phyloP scores from a whole-genome alignment of 805 yeast species.

The Candida qinlingensis region DNA sequence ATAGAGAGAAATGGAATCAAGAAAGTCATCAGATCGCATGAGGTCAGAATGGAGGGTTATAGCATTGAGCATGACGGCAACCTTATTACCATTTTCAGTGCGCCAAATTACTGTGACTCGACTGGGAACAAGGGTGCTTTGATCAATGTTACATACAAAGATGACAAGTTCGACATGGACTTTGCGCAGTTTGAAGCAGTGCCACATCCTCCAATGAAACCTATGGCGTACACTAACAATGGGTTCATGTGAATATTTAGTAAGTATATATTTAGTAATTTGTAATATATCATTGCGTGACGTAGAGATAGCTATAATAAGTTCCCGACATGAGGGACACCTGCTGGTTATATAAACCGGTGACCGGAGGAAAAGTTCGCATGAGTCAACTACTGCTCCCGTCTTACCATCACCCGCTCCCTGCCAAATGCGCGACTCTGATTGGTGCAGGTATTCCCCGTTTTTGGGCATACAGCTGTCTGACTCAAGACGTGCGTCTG shows the following conservation, averaged over 20 bases:
- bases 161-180: constrained; percentile 35
- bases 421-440: too few relatives aligned
- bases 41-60: constrained; percentile 88
- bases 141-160: constrained; percentile 53
- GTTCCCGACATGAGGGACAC: too few relatives aligned
- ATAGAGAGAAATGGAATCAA: constrained; percentile 65
- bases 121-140: constrained; percentile 91
- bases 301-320: too few relatives aligned
- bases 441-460: too few relatives aligned
- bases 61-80: constrained; percentile 82
- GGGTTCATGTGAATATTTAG: background rate
- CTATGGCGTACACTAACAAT: constrained; percentile 81
- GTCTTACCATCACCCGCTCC: background rate
- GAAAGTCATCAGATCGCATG: constrained; percentile 89
- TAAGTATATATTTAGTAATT: too few relatives aligned
- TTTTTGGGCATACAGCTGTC: too few relatives aligned
- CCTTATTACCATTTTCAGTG: constrained; percentile 91
- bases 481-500: background rate
- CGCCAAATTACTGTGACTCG: constrained; percentile 95
- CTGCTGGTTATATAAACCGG: background rate
- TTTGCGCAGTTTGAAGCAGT: constrained; percentile 71
- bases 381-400: background rate
- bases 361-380: background rate
- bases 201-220: constrained; percentile 84
- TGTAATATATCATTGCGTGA: background rate